Conservation (phyloP, 1,284 basidiomycete species). For the Ceratobasidium sp. region DNA sequence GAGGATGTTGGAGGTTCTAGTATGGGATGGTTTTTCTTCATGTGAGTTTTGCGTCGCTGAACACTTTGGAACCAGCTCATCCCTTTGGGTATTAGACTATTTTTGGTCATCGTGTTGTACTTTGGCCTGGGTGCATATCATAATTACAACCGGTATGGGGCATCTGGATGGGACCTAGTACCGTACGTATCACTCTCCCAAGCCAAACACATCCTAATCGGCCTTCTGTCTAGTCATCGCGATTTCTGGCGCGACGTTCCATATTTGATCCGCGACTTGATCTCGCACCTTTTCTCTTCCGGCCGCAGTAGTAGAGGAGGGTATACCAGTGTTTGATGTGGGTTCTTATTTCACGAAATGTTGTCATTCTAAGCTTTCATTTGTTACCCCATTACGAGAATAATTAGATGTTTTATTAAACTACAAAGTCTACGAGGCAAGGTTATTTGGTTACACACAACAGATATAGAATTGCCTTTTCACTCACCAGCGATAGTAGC, state of each 20-base stretch:
- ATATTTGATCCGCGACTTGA: slow-evolving; percentile 81
- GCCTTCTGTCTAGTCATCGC: slow-evolving; percentile 69
- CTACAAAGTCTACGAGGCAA: background rate
- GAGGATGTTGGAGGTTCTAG: slow-evolving; percentile 72
- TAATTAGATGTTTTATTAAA: background rate
- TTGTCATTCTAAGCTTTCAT: background rate
- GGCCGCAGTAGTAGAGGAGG: slow-evolving; percentile 49
- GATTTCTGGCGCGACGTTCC: slow-evolving; percentile 91
- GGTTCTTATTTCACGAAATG: background rate
- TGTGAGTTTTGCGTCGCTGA: slow-evolving; percentile 65
- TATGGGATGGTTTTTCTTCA: slow-evolving; percentile 84
- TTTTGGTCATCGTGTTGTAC: slow-evolving; percentile 76
- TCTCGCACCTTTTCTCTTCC: slow-evolving; percentile 80
- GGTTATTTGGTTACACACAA: too few relatives aligned
- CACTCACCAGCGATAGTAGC: background rate
- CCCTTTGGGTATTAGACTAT: slow-evolving; percentile 62
- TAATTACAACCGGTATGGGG: slow-evolving; percentile 86
- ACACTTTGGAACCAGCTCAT: slow-evolving; percentile 11
- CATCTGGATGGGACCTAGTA: slow-evolving; percentile 81
- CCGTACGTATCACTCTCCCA: slow-evolving; percentile 67
- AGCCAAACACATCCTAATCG: slow-evolving; percentile 34
- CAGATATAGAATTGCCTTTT: too few relatives aligned
- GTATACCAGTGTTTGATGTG: slow-evolving; percentile 50
- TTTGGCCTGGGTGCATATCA: slow-evolving; percentile 82
- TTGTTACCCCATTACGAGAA: background rate